These are phyloP conservation scores for Fusarium staphyleae DNA, from an alignment of 2,329 filamentous ascomycete genomes.

Conservation along the genomic window DNA sequence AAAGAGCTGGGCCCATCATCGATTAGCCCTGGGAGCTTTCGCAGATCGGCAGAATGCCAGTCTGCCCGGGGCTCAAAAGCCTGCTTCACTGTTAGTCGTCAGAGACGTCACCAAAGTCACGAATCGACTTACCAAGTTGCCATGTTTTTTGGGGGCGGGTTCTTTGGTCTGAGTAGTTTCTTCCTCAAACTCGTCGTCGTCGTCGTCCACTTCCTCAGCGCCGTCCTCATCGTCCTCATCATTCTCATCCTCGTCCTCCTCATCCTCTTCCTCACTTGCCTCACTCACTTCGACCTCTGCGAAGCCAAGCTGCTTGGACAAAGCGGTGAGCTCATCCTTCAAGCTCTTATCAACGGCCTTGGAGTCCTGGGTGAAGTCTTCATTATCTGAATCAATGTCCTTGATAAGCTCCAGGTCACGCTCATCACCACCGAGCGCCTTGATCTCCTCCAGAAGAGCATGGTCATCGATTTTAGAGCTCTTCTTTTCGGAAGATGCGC, in stretches of 20 bases:
- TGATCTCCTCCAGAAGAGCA: conserved; percentile 67
- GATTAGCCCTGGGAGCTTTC: conserved; percentile 52
- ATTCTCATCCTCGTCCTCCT: conserved; percentile 45
- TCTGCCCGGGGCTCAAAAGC: conserved; percentile 65
- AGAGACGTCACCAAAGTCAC: conserved; percentile 27
- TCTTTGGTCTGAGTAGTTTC: conserved; percentile 43
- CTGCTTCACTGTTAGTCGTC: conserved; percentile 52
- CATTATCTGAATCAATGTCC: conserved; percentile 55
- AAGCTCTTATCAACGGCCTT: conserved; percentile 51
- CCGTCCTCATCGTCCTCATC: conserved; percentile 47
- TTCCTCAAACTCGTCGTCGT: conserved; percentile 42
- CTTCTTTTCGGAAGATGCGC: conserved; percentile 35
- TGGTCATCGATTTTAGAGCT: conserved; percentile 44
- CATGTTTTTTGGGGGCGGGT: conserved; percentile 42
- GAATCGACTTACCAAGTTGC: conserved; percentile 46
- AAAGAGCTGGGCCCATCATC: conserved; percentile 56
- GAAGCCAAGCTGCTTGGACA: conserved; percentile 51
- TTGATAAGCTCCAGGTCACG: conserved; percentile 68
- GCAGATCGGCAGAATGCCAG: conserved; percentile 59
- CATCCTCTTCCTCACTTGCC: conserved; percentile 49
- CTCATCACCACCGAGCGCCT: conserved; percentile 70
- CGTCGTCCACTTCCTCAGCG: conserved; percentile 44
- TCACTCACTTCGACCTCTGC: conserved; percentile 46
- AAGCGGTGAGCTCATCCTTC: conserved; percentile 47
- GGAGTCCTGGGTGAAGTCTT: conserved; percentile 45